Evolutionary conservation across 805 yeast species (phyloP).

Genomic region (Kluyveromyces nonfermentans): DNA sequence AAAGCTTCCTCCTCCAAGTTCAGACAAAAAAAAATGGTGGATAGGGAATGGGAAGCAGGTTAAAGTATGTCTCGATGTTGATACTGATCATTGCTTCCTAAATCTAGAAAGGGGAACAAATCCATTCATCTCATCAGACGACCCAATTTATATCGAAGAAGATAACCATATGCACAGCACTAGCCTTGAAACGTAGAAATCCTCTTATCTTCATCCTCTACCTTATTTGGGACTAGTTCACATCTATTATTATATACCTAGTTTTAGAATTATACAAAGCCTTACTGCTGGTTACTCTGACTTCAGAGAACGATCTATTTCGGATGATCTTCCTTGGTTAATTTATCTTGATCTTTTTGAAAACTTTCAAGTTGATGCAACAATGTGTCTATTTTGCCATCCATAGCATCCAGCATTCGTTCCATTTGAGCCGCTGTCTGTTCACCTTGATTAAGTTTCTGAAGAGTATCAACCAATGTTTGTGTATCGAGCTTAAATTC

Average conservation of each 20-base stretch:
- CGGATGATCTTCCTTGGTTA: not conserved
- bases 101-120: slow-evolving; percentile 66
- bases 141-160: slow-evolving; percentile 8
- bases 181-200: not conserved
- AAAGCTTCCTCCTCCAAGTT: slow-evolving; percentile 77
- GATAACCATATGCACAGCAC: not conserved
- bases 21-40: slow-evolving; percentile 89
- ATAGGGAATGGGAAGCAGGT: slow-evolving; percentile 66
- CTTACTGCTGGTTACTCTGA: not conserved
- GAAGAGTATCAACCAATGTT: slow-evolving; percentile 36
- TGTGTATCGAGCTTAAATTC: not conserved
- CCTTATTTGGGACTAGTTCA: too few relatives aligned
- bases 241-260: too few relatives aligned
- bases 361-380: not conserved
- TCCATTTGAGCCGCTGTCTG: slow-evolving; percentile 53
- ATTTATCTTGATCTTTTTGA: not conserved
- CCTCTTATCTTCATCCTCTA: not conserved
- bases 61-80: slow-evolving; percentile 45
- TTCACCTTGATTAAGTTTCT: slow-evolving; percentile 60
- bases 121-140: slow-evolving; percentile 52
- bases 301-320: not conserved
- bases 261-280: too few relatives aligned
- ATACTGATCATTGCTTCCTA: slow-evolving; percentile 36
- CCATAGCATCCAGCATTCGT: slow-evolving; percentile 53
- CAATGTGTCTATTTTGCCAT: slow-evolving; percentile 43